These are phyloP conservation scores for Tricholoma saponaceum DNA, from an alignment of 768 basidiomycete species.

Conservation along the genomic window DNA sequence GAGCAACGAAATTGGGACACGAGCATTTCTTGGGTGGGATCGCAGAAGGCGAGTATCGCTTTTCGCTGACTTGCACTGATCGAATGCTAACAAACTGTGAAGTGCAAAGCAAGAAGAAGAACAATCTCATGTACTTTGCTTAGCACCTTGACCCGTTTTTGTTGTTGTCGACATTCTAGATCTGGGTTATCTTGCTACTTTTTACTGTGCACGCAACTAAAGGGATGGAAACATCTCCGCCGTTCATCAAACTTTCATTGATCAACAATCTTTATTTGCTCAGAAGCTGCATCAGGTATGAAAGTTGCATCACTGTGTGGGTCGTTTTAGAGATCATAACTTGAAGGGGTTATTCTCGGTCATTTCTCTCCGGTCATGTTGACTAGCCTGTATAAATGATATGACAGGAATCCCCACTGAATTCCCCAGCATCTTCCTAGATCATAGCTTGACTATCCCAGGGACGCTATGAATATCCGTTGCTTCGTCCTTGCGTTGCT, in stretches of 20 bases:
- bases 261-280: too few species aligned
- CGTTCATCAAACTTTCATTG: background rate
- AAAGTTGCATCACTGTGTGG: background rate
- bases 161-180: background rate
- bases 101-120: conserved; percentile 99
- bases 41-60: conserved; percentile 61
- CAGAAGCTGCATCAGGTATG: background rate
- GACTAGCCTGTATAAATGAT: background rate
- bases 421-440: background rate
- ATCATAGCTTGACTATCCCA: too few species aligned
- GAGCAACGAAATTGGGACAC: conserved; percentile 82
- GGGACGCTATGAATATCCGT: background rate
- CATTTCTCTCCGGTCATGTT: too few species aligned
- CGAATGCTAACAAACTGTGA: conserved; percentile 15
- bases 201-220: background rate
- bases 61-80: conserved; percentile 2
- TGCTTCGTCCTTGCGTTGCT: background rate
- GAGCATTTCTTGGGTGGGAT: conserved; percentile 96
- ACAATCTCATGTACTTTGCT: conserved; percentile 92
- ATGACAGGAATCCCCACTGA: background rate
- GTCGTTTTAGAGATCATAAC: too few species aligned
- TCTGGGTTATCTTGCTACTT: background rate
- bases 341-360: too few species aligned
- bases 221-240: background rate
- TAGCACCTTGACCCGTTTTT: conserved; percentile 31